Percentiles rank a stretch among this genome's conserved stretches.
phyloP scores from a whole-genome alignment of 345 rosid species.

The Dipteronia dyeriana region DNA sequence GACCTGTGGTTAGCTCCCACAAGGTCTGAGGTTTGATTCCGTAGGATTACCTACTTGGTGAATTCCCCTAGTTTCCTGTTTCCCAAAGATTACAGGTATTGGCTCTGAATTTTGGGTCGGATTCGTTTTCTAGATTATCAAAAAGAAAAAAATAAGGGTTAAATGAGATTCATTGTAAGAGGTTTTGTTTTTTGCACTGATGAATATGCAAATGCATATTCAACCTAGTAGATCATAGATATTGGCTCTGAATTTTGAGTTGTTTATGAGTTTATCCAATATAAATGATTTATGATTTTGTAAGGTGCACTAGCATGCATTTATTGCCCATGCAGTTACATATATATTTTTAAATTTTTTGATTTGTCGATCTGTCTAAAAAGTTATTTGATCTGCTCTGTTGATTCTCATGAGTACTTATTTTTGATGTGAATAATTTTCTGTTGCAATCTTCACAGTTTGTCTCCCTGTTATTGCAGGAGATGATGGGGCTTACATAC shows the following conservation, averaged over 20 bases:
- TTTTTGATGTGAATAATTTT: slow-evolving; percentile 11
- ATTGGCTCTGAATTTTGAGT: not conserved
- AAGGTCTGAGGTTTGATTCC: not conserved
- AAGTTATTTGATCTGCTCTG: not conserved
- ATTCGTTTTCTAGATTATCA: not conserved
- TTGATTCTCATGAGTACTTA: not conserved
- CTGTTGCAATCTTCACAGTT: slow-evolving; percentile 13
- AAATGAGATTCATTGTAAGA: not conserved
- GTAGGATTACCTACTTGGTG: not conserved
- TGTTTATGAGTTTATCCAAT: not conserved
- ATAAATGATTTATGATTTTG: not conserved
- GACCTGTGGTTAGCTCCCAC: no score
- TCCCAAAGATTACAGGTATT: not conserved
- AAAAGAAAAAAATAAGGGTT: not conserved
- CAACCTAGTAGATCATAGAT: not conserved
- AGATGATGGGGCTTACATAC: slow-evolving; percentile 93
- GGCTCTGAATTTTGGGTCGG: not conserved
- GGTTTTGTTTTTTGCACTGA: not conserved
- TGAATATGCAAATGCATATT: not conserved
- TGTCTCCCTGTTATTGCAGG: slow-evolving; percentile 52
- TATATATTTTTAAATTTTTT: not conserved
- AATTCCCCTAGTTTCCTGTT: not conserved
- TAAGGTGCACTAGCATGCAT: not conserved
- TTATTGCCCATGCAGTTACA: not conserved
- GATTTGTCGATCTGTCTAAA: slow-evolving; percentile 9